phyloP scores from a whole-genome alignment of 108 stramenopile species.

The Nitzschia palea region DNA sequence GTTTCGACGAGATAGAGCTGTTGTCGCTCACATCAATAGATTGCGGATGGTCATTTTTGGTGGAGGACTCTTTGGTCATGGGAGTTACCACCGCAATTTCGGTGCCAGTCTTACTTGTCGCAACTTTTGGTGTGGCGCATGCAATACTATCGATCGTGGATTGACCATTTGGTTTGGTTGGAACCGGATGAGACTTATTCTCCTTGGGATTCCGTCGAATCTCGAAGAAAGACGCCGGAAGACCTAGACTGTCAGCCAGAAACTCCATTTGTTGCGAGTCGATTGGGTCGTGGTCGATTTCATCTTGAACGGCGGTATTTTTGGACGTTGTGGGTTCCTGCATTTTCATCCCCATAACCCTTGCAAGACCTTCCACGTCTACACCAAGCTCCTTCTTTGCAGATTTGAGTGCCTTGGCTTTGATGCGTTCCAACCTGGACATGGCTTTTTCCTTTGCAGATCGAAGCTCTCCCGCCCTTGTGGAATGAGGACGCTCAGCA shows the following conservation, averaged over 20 bases:
- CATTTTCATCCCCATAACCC: constrained; percentile 4
- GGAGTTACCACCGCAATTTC: neutral
- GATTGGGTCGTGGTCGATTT: neutral
- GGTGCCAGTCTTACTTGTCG: neutral
- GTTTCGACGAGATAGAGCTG: no score
- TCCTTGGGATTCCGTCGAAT: neutral
- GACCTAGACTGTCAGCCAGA: neutral
- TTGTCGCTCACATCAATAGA: no score
- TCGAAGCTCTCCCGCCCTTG: neutral
- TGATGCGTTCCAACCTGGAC: neutral
- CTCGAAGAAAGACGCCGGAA: neutral
- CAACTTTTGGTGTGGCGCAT: no score
- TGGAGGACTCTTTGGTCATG: neutral
- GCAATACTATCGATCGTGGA: no score
- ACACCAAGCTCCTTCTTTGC: neutral
- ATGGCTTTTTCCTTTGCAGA: neutral
- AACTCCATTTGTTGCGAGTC: neutral
- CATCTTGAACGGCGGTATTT: neutral
- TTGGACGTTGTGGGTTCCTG: no score
- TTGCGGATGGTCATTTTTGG: no score
- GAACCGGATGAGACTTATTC: neutral
- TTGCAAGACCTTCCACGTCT: neutral
- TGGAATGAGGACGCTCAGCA: neutral
- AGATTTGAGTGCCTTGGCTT: neutral
- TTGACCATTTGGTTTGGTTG: no score